Evolutionary conservation across 306 rosid species (phyloP).

Genomic region (Castanea mollissima): DNA sequence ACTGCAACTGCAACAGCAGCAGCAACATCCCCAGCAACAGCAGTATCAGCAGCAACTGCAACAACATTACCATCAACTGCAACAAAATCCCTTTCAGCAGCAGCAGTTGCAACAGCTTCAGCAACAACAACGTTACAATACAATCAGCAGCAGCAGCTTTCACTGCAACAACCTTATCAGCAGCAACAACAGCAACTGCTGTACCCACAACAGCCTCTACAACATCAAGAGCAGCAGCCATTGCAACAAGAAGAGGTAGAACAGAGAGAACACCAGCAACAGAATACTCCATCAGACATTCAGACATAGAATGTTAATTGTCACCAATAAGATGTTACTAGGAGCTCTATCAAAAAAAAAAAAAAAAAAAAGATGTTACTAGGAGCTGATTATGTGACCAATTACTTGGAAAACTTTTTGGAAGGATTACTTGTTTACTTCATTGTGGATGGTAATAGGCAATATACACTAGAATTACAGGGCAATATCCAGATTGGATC

Average conservation of each 20-base stretch:
- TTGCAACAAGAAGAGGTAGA: conserved; percentile 33
- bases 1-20: conserved; percentile 24
- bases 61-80: conserved; percentile 47
- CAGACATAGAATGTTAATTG: conserved; percentile 20
- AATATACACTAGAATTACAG: too few relatives aligned
- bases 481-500: too few relatives aligned
- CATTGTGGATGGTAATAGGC: not conserved
- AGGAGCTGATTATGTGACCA: not conserved
- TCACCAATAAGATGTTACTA: conserved; percentile 25
- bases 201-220: conserved; percentile 33
- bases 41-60: conserved; percentile 31
- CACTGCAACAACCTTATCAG: conserved; percentile 17
- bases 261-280: conserved; percentile 28
- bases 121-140: conserved; percentile 41
- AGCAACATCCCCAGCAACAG: conserved; percentile 26
- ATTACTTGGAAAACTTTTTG: not conserved
- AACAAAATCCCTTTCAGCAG: conserved; percentile 39
- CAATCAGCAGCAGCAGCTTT: conserved; percentile 40
- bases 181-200: conserved; percentile 39
- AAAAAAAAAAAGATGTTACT: conserved; percentile 10
- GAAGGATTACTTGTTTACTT: not conserved
- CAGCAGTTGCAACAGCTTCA: conserved; percentile 48
- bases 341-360: not conserved
- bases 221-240: conserved; percentile 39
- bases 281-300: conserved; percentile 7